Conservation (phyloP, 192 early-diverging fungal genomes). For the Coemansia sp. region DNA sequence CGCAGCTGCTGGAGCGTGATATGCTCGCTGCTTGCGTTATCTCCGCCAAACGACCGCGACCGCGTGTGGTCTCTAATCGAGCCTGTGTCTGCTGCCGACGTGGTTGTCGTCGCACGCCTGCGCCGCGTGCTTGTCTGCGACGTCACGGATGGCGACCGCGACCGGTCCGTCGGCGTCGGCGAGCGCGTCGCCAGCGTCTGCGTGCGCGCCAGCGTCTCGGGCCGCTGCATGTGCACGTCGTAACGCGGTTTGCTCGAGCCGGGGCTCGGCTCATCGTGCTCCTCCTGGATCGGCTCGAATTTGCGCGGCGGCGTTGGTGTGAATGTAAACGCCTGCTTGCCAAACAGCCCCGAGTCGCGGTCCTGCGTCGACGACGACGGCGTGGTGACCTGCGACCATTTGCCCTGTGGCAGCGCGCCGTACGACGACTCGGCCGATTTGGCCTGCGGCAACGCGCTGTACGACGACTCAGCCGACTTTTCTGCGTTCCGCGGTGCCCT, state of each 20-base stretch:
- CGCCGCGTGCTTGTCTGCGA: constrained; percentile 7
- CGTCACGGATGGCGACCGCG: not conserved
- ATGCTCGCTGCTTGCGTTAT: constrained; percentile 21
- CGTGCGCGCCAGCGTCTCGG: constrained; percentile 44
- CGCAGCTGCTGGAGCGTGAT: constrained; percentile 37
- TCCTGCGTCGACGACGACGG: constrained; percentile 24
- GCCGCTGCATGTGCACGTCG: constrained; percentile 42
- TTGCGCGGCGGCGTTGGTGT: constrained; percentile 13
- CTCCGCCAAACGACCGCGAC: constrained; percentile 47
- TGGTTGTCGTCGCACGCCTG: constrained; percentile 29
- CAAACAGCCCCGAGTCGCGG: constrained; percentile 49
- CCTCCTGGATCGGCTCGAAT: constrained; percentile 48
- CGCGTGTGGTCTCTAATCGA: constrained; percentile 5
- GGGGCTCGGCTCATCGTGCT: constrained; percentile 16
- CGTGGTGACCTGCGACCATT: constrained; percentile 43
- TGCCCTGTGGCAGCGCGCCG: constrained; percentile 35
- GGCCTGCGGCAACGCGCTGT: constrained; percentile 31
- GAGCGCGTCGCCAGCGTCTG: constrained; percentile 37
- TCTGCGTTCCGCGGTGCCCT: constrained; percentile 10
- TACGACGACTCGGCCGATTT: not conserved
- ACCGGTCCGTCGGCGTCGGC: constrained; percentile 29
- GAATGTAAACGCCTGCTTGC: constrained; percentile 33
- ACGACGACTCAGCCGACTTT: not conserved
- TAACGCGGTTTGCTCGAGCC: constrained; percentile 3
- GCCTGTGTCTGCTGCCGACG: not conserved